Base-by-base conservation (phyloP, 257 asterid genomes). In the Ballota nigra region DNA sequence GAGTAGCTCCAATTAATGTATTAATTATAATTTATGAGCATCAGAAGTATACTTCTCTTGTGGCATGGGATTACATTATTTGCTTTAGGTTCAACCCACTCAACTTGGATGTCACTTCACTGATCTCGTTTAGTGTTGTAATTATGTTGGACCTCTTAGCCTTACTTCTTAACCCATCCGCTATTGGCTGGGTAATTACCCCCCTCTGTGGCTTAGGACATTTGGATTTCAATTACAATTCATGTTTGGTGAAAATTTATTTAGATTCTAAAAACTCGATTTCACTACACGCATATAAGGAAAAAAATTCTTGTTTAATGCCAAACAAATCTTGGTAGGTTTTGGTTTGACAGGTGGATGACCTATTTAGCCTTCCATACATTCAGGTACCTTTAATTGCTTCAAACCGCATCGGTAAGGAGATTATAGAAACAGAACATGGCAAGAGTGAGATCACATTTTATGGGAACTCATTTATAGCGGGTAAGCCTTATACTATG, bases 331-430 rank as follows among this genome's bases (percentile, higher is more conserved):
- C n/a, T n/a, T n/a, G n/a, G n/a, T n/a, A n/a, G n/a, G n/a, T n/a
- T n/a, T 49, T 67, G 41, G 24, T 43, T 40, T 72, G 57, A 33
- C n/a, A 24, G 12, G 26, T 23, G 31, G 59, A 47, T 51, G 28
- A 47, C 18, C 20, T 29, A 18, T 2, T 41, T 5, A 58, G 60
- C 52, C 77, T 71, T 69, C 68, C 0, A 56, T 63, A 41, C 59
- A 43, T 73, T 22, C 80, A 92, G 99, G 98, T 95, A 28, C 99
- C 99, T 75, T 76, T 92, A 78, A 89, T 95, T 23, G 97, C 97
- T 26, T 89, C 99, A 69, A 95, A 95, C 83, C 97, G 98, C 78
- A 66, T 95, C 1, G 97, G 99, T 9, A 88, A 88, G 79, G 99
- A 95, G 85, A 77, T 77, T 31, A 85, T 95, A 45, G 76, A 81